Evolutionary conservation across 2,329 filamentous ascomycete genomes (phyloP), one percentile per base, ranked within the genome.

Genomic region (Lizonia empirigonia): DNA sequence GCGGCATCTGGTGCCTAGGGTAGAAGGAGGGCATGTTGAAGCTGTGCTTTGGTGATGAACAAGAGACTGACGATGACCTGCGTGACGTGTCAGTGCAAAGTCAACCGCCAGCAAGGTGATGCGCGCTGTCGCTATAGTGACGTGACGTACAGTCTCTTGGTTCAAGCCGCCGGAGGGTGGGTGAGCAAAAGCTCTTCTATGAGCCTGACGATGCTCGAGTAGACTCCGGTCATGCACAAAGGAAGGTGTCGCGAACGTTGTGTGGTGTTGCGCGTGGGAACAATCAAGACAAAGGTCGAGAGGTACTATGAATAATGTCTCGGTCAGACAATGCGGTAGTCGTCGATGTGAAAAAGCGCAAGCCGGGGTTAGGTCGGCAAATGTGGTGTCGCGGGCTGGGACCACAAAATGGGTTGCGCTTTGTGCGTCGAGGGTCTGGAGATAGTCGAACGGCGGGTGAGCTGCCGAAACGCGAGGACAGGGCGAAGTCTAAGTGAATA

Each of bases 11-110:
- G 57, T 76, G 74, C 51, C 76, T 73, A 42, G 76, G 74, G 63
- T 80, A 80, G 68, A 80, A 80, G 63, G 77, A 76, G 60, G 78
- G 78, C 79, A 81, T 81, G 69, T 62, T 75, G 68, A 67, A 63
- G 59, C 58, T 58, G 56, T 59, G 59, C 58, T 62, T 60, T 65
- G 58, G 68, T 62, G 61, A 59, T 50, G 60, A 70, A 71, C 68
- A 64, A 73, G 73, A 76, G 77, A 77, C 73, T 61, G 74, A 71
- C 62, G 63, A 63, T 52, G 71, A 70, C 69, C 73, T 76, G 64
- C 55, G 47, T 33, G 37, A 16, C 15, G 46, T 39, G 56, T 71
- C 50, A 70, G 63, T 45, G 13, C 32, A 7, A 13, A 26, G 34
- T n/a, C 9, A 27, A 32, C 19, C 36, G 38, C 35, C 16, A 23